Evolutionary conservation across 805 yeast genomes (phyloP).

Genomic region (Nakazawaea ernobii): DNA sequence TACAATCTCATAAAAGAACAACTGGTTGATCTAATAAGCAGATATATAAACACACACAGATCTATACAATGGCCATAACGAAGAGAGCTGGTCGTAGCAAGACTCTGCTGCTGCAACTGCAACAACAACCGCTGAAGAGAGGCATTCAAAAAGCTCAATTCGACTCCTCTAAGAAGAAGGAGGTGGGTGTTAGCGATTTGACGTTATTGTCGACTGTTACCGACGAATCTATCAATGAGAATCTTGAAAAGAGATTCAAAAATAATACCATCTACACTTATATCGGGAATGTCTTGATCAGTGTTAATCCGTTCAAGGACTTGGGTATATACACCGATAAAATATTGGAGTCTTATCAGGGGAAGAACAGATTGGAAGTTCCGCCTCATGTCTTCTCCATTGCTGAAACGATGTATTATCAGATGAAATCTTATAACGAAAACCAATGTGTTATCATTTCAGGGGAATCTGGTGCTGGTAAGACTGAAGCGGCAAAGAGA

Average conservation of each 20-base stretch:
- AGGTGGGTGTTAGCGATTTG: conserved; percentile 96
- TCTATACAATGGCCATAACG: conserved; percentile 59
- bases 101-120: conserved; percentile 37
- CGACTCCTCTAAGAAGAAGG: conserved; percentile 82
- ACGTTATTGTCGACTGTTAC: conserved; percentile 84
- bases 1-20: no score
- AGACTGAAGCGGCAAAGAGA: conserved; percentile 96
- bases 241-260: conserved; percentile 81
- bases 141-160: conserved; percentile 83
- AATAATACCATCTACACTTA: conserved; percentile 89
- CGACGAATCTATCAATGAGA: conserved; percentile 90
- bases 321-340: conserved; percentile 89
- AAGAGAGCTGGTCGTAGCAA: conserved; percentile 67
- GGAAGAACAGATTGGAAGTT: conserved; percentile 90
- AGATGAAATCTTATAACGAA: conserved; percentile 89
- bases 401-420: conserved; percentile 95
- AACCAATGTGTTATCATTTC: conserved; percentile 96
- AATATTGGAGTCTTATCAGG: conserved; percentile 69
- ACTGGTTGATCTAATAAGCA: no score
- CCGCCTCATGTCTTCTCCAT: conserved; percentile 98
- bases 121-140: conserved; percentile 51
- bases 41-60: no score
- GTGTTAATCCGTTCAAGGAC: conserved; percentile 95
- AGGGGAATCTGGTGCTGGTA: conserved; percentile 98
- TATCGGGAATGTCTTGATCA: conserved; percentile 90